A percentile compares a stretch with the other conserved stretches of the same genome.
phyloP scores from a whole-genome alignment of 75 land plant genomes.

The Pinus taeda region DNA sequence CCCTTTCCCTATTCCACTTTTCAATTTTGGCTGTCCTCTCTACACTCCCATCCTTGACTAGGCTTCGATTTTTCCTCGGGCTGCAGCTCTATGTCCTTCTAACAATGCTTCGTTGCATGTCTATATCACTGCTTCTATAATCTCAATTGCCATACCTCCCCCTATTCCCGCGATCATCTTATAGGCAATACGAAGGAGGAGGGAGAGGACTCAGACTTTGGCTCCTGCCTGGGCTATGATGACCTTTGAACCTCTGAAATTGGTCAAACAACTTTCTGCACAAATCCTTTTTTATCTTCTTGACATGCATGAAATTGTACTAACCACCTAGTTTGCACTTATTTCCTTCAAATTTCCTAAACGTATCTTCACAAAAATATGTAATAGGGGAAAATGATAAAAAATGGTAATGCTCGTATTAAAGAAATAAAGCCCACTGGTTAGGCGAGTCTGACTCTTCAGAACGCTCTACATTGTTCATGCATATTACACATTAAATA shows the following conservation, averaged over 20 bases:
- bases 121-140: constrained; percentile 27
- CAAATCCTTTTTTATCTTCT: constrained; percentile 64
- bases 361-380: constrained; percentile 59
- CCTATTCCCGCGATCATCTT: constrained; percentile 24
- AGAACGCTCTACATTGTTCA: no score
- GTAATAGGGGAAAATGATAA: constrained; percentile 85
- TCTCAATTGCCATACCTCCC: constrained; percentile 19
- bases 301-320: constrained; percentile 86
- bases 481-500: no score
- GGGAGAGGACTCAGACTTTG: constrained; percentile 45
- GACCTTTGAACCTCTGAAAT: constrained; percentile 27
- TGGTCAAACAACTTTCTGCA: constrained; percentile 66
- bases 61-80: constrained; percentile 40
- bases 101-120: constrained; percentile 27
- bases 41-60: constrained; percentile 77
- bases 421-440: no score
- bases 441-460: no score
- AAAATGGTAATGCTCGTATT: no score
- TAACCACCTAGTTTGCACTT: constrained; percentile 83
- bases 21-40: constrained; percentile 77
- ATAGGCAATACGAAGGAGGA: constrained; percentile 36
- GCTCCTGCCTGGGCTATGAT: constrained; percentile 56
- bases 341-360: constrained; percentile 74
- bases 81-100: constrained; percentile 28
- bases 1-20: constrained; percentile 86